Evolutionary conservation across 2,329 filamentous ascomycete species (phyloP), one percentile per base, ranked within the genome.

Genomic region (Ceratocystiopsis brevicomis): DNA sequence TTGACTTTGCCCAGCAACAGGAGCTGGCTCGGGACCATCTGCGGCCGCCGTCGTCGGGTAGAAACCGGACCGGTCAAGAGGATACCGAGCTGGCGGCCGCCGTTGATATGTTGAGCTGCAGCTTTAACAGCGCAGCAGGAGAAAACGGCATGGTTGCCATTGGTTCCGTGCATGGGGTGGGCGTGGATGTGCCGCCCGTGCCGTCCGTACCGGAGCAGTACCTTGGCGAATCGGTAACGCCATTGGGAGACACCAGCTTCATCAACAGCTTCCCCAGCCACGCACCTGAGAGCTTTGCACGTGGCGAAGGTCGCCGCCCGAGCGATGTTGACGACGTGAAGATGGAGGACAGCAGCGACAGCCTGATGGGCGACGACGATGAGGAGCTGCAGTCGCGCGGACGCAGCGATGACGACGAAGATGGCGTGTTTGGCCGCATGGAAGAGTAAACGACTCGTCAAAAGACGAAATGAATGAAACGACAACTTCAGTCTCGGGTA

Each of bases 351-450:
- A 73, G 71, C 52, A 65, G 73, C 50, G 75, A 76, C 45, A 77
- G 70, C 58, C 66, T 70, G 50, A 66, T 67, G 52, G 75, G 76
- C 50, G 78, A 84, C 44, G 75, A 79, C 52, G 76, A 81, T 48
- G 73, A 78, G 46, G 76, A 76, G 54, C 63, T 64, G 52, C 68
- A 64, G 44, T 71, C 67, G 41, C 70, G 73, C 44, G 72, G 73
- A 41, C 73, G 80, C 48, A 80, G 77, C 59, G 83, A 92, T 53
- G 87, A 94, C 53, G 86, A 93, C 49, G 88, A 96, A 51, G 87
- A 95, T 51, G 87, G 87, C 56, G 81, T 96, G 54, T 98, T 98
- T 66, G 87, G 87, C 45, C 76, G 76, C 52, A 96, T 96, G 88
- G 90, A 98, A 62, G 85, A 93, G 61, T 90, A 68, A 63, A 50